A percentile compares a stretch with the other conserved stretches of the same genome.
These are phyloP conservation scores for Astrothelium macrocarpum DNA, from an alignment of 495 filamentous ascomycete species.

Conservation along the genomic window DNA sequence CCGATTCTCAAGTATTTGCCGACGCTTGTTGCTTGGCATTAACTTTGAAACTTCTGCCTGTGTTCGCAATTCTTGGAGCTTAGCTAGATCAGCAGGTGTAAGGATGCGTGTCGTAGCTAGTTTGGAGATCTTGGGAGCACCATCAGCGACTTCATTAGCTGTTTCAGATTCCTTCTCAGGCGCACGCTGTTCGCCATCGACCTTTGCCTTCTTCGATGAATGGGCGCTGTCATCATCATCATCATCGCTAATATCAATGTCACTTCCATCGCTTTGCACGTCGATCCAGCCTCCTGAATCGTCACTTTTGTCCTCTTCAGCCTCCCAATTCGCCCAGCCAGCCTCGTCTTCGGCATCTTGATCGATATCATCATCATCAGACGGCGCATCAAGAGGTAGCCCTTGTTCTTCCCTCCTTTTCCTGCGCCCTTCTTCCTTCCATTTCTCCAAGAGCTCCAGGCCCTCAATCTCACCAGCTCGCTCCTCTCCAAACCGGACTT, in stretches of 20 bases:
- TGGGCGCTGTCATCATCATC: conserved; percentile 46
- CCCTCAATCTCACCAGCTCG: conserved; percentile 79
- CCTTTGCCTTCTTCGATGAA: conserved; percentile 51
- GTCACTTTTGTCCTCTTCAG: conserved; percentile 65
- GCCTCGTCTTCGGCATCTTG: conserved; percentile 48
- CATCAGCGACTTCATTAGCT: conserved; percentile 30
- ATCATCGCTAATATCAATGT: conserved; percentile 60
- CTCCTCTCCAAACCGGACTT: conserved; percentile 70
- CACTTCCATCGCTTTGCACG: conserved; percentile 70
- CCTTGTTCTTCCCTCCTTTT: conserved; percentile 60
- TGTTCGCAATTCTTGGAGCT: conserved; percentile 76
- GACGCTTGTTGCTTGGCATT: conserved; percentile 33
- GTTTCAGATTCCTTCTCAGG: conserved; percentile 24
- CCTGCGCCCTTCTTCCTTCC: conserved; percentile 81
- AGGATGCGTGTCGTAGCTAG: conserved; percentile 81
- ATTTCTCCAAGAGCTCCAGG: conserved; percentile 79
- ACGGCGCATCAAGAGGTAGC: conserved; percentile 44
- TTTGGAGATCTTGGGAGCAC: conserved; percentile 42
- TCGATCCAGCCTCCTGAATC: conserved; percentile 87
- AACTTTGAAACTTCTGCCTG: conserved; percentile 59
- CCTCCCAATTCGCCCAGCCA: conserved; percentile 74
- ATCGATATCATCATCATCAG: conserved; percentile 46
- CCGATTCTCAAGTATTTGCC: conserved; percentile 33
- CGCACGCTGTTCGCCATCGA: conserved; percentile 10
- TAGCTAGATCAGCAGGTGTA: conserved; percentile 83